These are phyloP conservation scores for Taphrina betulina DNA, from an alignment of 1,139 yeast genomes.

Conservation along the genomic window DNA sequence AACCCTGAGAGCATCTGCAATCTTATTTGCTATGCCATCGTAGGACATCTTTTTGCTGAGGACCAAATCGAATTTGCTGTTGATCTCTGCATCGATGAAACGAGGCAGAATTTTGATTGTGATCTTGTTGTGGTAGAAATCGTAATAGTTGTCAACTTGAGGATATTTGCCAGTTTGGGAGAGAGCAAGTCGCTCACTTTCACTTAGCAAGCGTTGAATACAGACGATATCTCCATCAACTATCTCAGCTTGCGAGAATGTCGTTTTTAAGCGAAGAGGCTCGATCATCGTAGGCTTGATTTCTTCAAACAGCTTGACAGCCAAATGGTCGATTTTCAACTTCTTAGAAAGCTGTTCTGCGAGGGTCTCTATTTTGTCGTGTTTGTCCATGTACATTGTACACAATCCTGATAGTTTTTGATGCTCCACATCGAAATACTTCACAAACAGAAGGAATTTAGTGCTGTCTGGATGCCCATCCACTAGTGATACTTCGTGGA, in stretches of 20 bases:
- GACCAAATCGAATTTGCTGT: slow-evolving; percentile 61
- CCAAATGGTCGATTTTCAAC: slow-evolving; percentile 49
- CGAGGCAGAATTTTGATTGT: slow-evolving; percentile 59
- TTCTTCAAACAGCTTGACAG: slow-evolving; percentile 64
- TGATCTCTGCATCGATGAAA: slow-evolving; percentile 45
- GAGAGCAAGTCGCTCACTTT: slow-evolving; percentile 35
- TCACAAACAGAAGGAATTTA: slow-evolving; percentile 58
- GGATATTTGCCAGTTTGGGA: slow-evolving; percentile 39
- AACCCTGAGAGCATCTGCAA: slow-evolving; percentile 56
- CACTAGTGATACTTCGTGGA: slow-evolving; percentile 4
- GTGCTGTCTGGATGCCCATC: slow-evolving; percentile 27
- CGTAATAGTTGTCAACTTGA: slow-evolving; percentile 57
- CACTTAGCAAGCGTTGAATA: slow-evolving; percentile 49
- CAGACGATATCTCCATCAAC: slow-evolving; percentile 77
- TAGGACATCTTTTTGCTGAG: slow-evolving; percentile 62
- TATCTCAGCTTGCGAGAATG: slow-evolving; percentile 66
- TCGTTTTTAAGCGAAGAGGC: slow-evolving; percentile 47
- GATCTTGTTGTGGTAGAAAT: slow-evolving; percentile 64
- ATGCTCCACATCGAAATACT: slow-evolving; percentile 61
- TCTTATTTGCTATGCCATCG: slow-evolving; percentile 57
- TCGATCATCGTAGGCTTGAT: slow-evolving; percentile 64
- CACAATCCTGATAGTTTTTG: slow-evolving; percentile 64
- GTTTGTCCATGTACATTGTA: slow-evolving; percentile 58
- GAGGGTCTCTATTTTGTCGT: slow-evolving; percentile 51
- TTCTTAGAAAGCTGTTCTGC: slow-evolving; percentile 51